Conservation (phyloP, 176 grass and related monocot genomes). For the Oryza meyeriana region DNA sequence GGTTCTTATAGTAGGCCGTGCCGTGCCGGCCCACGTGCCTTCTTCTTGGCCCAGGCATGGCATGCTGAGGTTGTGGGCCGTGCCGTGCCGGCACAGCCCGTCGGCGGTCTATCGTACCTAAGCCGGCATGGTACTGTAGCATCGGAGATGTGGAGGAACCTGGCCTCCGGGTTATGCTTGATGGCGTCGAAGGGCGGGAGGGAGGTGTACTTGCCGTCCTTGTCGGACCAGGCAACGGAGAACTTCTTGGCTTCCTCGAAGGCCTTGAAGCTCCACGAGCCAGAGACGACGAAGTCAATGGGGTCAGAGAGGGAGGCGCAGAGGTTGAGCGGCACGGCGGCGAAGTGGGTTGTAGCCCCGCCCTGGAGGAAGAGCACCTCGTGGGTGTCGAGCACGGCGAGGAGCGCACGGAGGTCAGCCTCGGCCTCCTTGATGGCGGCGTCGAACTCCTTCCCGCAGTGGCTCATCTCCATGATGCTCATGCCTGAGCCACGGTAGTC, state of each 20-base stretch:
- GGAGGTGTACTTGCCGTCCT: no score
- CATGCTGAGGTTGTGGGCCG: no score
- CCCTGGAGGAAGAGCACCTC: conserved; percentile 92
- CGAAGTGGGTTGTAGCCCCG: conserved; percentile 89
- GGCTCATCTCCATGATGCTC: conserved; percentile 99
- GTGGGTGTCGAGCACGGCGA: conserved; percentile 70
- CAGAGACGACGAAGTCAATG: conserved; percentile 74
- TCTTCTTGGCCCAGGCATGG: no score
- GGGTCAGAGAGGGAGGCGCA: conserved; percentile 41
- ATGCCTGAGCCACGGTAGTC: conserved; percentile 91
- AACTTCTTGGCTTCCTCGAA: conserved; percentile 96
- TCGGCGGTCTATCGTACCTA: no score
- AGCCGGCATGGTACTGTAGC: no score
- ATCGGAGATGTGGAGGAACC: no score
- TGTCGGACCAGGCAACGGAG: no score
- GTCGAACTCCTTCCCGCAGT: conserved; percentile 93
- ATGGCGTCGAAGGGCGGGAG: no score
- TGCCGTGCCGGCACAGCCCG: no score
- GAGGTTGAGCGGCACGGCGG: conserved; percentile 89
- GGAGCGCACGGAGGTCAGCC: conserved; percentile 74
- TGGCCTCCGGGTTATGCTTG: no score
- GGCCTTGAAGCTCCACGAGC: conserved; percentile 96
- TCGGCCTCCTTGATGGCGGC: conserved; percentile 91
- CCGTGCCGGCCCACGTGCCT: no score
- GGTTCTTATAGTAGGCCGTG: no score